Evolutionary conservation across 2,329 filamentous ascomycete species (phyloP), one percentile per base, ranked within the genome.

Genomic region (Cordyceps sp.): DNA sequence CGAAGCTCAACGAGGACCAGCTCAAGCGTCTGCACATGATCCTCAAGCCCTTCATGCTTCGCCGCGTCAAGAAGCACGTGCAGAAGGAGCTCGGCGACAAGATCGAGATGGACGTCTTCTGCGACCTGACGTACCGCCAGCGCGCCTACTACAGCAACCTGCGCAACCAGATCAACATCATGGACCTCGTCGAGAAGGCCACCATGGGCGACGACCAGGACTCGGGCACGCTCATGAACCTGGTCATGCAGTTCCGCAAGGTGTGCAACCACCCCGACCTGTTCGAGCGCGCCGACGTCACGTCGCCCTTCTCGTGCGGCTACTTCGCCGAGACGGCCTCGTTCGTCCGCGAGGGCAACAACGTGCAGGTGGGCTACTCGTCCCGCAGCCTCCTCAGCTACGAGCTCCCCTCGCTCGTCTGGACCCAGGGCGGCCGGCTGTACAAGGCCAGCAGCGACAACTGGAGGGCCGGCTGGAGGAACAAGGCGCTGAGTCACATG

Each of bases 181-280:
- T 96, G 75, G 90, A 98, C 51, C 74, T 98, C 14, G 92, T 98
- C 34, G 90, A 98, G 55, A 96, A 94, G 66, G 85, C 84, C 2
- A 88, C 88, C 3, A 70, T 90, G 43, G 90, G 90, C 23, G 86
- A 94, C 45, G 90, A 96, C 31, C 78, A 88, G 45, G 90, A 96
- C 50, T 93, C 83, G 23, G 86, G 88, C 26, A 96, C 88, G 2
- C 59, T 98, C 46, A 96, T 98, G 90, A 98, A 98, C 55, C 65
- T 98, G 41, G 90, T 98, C 40, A 98, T 98, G 90, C 90, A 98
- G 58, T 98, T 98, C 70, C 75, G 90, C 45, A 98, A 98, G 59
- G 90, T 98, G 35, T 98, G 90, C 62, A 98, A 98, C 49, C 90
- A 98, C 51, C 90, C 90, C 0, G 90, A 98, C 57, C 59, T 98